These are phyloP conservation scores for Chalara sp. DNA, from an alignment of 2,329 filamentous ascomycete genomes.

Conservation along the genomic window DNA sequence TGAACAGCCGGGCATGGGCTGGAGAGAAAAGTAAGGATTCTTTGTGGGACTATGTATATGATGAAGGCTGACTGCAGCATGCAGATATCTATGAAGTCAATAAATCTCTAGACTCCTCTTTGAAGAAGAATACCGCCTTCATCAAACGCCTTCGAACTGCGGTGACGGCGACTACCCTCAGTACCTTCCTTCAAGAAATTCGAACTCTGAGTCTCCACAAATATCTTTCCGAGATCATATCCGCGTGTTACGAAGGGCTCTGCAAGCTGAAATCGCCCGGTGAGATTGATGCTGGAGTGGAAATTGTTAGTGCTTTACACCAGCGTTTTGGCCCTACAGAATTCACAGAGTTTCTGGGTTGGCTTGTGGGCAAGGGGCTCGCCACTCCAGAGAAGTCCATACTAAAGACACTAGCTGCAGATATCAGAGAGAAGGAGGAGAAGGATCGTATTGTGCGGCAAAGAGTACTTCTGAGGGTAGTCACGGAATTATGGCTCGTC, in stretches of 20 bases:
- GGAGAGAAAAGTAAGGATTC: slow-evolving; percentile 69
- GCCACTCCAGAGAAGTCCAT: slow-evolving; percentile 81
- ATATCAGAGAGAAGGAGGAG: slow-evolving; percentile 89
- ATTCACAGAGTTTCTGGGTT: slow-evolving; percentile 87
- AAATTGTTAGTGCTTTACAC: slow-evolving; percentile 91
- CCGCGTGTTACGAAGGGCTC: slow-evolving; percentile 89
- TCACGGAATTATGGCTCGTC: slow-evolving; percentile 94
- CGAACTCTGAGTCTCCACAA: slow-evolving; percentile 87
- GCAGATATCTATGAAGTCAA: slow-evolving; percentile 42
- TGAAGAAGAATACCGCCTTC: slow-evolving; percentile 98
- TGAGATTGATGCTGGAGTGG: slow-evolving; percentile 87
- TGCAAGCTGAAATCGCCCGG: slow-evolving; percentile 85
- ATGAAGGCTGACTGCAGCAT: slow-evolving; percentile 8
- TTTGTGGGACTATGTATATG: background rate
- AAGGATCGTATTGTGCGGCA: slow-evolving; percentile 87
- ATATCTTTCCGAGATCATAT: slow-evolving; percentile 94
- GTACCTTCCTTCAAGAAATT: slow-evolving; percentile 85
- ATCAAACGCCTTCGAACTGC: slow-evolving; percentile 93
- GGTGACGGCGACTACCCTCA: slow-evolving; percentile 70
- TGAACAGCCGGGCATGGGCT: slow-evolving; percentile 84
- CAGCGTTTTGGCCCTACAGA: slow-evolving; percentile 87
- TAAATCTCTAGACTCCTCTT: slow-evolving; percentile 80
- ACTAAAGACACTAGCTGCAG: slow-evolving; percentile 70
- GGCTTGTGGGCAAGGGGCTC: slow-evolving; percentile 86
- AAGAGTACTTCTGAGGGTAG: slow-evolving; percentile 77